Base-by-base conservation (phyloP, 495 filamentous ascomycete species). In the Diplogelasinospora grovesii region DNA sequence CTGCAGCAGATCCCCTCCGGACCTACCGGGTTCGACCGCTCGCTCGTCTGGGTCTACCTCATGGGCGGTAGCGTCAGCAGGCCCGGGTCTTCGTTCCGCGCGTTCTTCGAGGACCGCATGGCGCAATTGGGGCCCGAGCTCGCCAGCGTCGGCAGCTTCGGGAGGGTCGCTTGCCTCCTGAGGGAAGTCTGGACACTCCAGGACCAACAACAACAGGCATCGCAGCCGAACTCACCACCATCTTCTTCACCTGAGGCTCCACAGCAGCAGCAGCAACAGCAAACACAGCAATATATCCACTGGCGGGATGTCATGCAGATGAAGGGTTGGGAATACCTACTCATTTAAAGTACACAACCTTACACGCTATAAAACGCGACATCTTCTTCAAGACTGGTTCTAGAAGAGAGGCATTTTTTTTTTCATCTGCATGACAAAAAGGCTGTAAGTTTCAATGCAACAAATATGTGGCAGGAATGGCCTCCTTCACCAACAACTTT, bases 281-380 rank as follows among this genome's bases (percentile, higher is more conserved):
- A n/a, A n/a, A n/a, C n/a, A n/a, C n/a, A n/a, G n/a, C 54, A 48
- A 59, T 77, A 79, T 65, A 77, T 92, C 55, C 86, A 87, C 74
- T 98, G 92, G 92, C 74, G 92, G 65, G 88, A 96, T 64, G 73
- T 92, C 46, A 96, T 96, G 92, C 75, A 75, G 66, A 80, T 81
- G 59, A 90, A 90, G 64, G 79, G 79, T 51, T 95, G 86, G 89
- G 84, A 90, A 57, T 90, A 85, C 70, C 69, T 98, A 56, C 74
- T 98, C 61, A 88, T 97, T 57, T 95, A 72, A 14, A 30, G 4
- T n/a, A n/a, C 13, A 20, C 35, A 34, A 15, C 16, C n/a, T 13
- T 19, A 18, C 4, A 20, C 36, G 36, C 47, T 11, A 8, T 5
- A 8, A 35, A 50, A 39, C 30, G 33, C n/a, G n/a, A n/a, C n/a